Evolutionary conservation across 805 yeast genomes (phyloP).

Genomic region (Candida peoriensis): DNA sequence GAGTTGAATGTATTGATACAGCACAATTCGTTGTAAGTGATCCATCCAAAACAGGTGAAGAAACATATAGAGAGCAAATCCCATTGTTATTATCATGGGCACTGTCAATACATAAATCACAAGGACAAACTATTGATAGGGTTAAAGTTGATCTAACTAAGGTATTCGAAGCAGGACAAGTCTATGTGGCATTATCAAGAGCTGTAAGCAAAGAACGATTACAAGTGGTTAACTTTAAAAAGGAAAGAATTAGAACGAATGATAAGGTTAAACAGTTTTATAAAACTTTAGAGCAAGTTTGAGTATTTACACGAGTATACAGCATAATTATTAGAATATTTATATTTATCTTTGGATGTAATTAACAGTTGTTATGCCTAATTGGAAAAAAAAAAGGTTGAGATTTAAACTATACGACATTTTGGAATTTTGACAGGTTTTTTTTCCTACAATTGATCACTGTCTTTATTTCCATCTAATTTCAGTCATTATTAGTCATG

Average conservation of each 20-base stretch:
- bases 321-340: too few species aligned
- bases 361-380: too few species aligned
- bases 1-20: slow-evolving; percentile 30
- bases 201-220: slow-evolving; percentile 63
- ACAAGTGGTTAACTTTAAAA: slow-evolving; percentile 62
- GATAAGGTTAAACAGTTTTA: slow-evolving; percentile 60
- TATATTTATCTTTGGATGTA: too few species aligned
- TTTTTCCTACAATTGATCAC: too few species aligned
- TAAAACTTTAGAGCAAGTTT: slow-evolving; percentile 35
- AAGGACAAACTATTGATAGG: slow-evolving; percentile 74
- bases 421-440: too few species aligned
- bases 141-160: slow-evolving; percentile 63
- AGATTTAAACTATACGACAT: too few species aligned
- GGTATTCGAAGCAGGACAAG: slow-evolving; percentile 78
- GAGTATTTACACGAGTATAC: too few species aligned
- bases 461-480: too few species aligned
- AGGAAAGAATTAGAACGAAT: slow-evolving; percentile 52
- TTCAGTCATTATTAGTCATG: too few species aligned
- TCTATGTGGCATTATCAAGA: slow-evolving; percentile 77
- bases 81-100: slow-evolving; percentile 81
- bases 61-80: slow-evolving; percentile 46
- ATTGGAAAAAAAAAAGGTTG: too few species aligned
- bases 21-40: slow-evolving; percentile 36
- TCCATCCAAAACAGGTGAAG: slow-evolving; percentile 23
- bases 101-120: slow-evolving; percentile 77